phyloP scores from a whole-genome alignment of 768 basidiomycete species.

The Fomitopsis pulvina region DNA sequence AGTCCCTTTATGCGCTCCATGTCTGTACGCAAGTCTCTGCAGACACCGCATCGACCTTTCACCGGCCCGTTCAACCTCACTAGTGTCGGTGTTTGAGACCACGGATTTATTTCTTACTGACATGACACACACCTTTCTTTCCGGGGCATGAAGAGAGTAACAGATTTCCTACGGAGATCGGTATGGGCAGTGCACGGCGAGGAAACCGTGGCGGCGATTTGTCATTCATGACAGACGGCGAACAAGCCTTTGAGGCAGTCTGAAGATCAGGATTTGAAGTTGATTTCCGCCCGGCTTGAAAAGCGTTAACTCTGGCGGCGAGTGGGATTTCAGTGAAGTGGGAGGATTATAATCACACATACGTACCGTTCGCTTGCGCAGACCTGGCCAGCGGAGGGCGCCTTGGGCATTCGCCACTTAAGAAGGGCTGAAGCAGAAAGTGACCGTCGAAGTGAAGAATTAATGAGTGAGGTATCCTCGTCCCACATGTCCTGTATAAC shows the following conservation, averaged over 20 bases:
- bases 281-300: too few relatives aligned
- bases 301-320: too few relatives aligned
- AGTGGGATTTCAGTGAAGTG: too few relatives aligned
- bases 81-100: conserved; percentile 17
- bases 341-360: too few relatives aligned
- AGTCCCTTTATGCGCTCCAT: conserved; percentile 65
- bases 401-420: not conserved
- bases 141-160: conserved; percentile 90
- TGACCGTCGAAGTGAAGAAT: not conserved
- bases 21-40: conserved; percentile 75
- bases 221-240: too few relatives aligned
- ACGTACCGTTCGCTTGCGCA: too few relatives aligned
- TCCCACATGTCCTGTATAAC: too few relatives aligned
- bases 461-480: too few relatives aligned
- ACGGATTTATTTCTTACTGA: not conserved
- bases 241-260: too few relatives aligned
- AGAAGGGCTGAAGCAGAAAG: not conserved
- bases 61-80: conserved; percentile 71
- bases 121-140: conserved; percentile 63
- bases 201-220: too few relatives aligned
- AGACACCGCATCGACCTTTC: conserved; percentile 75
- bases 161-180: conserved; percentile 67
- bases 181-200: too few relatives aligned
- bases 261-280: too few relatives aligned
- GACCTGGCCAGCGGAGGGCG: not conserved